Conservation (phyloP, 192 early-diverging fungal genomes). For the Coemansia sp. region DNA sequence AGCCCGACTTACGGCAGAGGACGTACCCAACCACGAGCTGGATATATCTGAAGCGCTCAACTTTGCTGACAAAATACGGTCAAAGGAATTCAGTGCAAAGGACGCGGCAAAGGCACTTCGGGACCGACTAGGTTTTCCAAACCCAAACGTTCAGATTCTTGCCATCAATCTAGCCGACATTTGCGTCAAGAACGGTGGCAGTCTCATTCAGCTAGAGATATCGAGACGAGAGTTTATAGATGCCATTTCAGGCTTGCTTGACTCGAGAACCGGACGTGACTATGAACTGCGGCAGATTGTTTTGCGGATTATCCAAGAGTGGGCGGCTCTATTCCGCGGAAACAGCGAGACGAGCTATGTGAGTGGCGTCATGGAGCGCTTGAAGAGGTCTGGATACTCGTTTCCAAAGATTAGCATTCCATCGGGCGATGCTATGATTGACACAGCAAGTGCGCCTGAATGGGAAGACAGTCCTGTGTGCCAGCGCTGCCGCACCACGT, state of each 20-base stretch:
- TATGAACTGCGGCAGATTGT: slow-evolving; percentile 74
- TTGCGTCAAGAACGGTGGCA: slow-evolving; percentile 93
- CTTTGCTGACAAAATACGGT: slow-evolving; percentile 90
- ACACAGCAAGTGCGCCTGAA: slow-evolving; percentile 89
- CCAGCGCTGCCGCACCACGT: slow-evolving; percentile 86
- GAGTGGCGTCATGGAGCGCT: slow-evolving; percentile 70
- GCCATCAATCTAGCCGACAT: slow-evolving; percentile 86
- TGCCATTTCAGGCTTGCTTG: slow-evolving; percentile 63
- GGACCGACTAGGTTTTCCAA: slow-evolving; percentile 76
- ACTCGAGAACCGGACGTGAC: slow-evolving; percentile 58
- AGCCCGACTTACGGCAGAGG: slow-evolving; percentile 88
- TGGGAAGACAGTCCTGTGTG: slow-evolving; percentile 96
- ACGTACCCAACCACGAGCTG: slow-evolving; percentile 78
- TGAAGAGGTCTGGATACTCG: slow-evolving; percentile 67
- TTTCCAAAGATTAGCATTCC: slow-evolving; percentile 72
- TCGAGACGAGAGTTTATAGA: slow-evolving; percentile 89
- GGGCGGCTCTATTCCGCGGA: slow-evolving; percentile 78
- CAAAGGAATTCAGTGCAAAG: slow-evolving; percentile 75
- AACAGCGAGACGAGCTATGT: slow-evolving; percentile 80
- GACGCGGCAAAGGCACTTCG: slow-evolving; percentile 74
- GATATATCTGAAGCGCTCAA: slow-evolving; percentile 82
- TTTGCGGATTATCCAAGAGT: slow-evolving; percentile 80
- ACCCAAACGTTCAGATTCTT: slow-evolving; percentile 92
- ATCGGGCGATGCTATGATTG: slow-evolving; percentile 67
- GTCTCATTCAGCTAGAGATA: slow-evolving; percentile 80